Evolutionary conservation across 495 filamentous ascomycete species (phyloP), one percentile per base, ranked within the genome.

Genomic region (Parachaetomium inaequale): DNA sequence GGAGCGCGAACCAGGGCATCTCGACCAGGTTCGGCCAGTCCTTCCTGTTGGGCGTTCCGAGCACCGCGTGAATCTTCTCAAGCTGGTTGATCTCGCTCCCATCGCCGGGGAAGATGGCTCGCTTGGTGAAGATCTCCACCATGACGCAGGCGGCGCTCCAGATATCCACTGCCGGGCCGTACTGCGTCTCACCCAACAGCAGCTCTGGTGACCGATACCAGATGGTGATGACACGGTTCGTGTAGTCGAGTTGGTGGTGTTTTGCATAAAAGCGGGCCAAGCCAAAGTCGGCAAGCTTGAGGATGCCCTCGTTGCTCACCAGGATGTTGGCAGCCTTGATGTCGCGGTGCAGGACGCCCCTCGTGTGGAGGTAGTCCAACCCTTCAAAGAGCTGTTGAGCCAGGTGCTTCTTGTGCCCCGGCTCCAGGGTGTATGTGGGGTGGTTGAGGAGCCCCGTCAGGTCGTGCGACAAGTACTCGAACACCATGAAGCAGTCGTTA

Each of bases 401-500:
- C 17, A 99, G 83, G 71, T 98, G 87, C 73, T 99, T 99, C 73
- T 96, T 96, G 66, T 97, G 92, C 0, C 88, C 82, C 11, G 86
- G 79, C 14, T 93, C 89, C 15, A 99, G 85, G 50, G 88, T 87
- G 73, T 95, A 98, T 7, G 87, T 90, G 4, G 95, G 95, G 70
- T 99, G 95, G 67, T 98, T 98, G 62, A 98, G 87, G 42, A 85
- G 72, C 19, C 82, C 82, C 6, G 79, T 81, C 58, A 81, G 66
- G 49, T 99, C 95, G 71, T 99, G 95, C 19, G 93, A 93, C 29
- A 97, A 85, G 71, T 99, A 99, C 71, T 99, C 95, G 64, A 99
- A 99, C 10, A 99, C 95, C 95, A 99, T 99, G 76, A 94, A 98
- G 74, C 95, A 99, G 72, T 98, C 93, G 70, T 97, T 97, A 65